Conservation (phyloP, 345 rosid species). For the Corchorus capsularis region DNA sequence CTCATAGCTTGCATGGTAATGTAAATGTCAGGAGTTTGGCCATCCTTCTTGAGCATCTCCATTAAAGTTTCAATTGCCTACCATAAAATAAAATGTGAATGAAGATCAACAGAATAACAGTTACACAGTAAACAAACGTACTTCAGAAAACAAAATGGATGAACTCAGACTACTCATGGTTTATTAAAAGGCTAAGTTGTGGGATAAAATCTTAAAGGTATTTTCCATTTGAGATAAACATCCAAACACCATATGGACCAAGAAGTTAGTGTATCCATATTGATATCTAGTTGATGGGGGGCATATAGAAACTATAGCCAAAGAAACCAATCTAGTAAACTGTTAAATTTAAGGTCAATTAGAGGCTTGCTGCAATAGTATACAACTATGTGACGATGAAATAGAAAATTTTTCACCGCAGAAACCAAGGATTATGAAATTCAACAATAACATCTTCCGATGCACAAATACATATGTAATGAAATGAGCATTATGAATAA, state of each 20-base stretch:
- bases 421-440: not conserved
- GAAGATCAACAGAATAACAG: not conserved
- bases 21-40: constrained; percentile 59
- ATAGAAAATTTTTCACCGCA: not conserved
- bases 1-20: constrained; percentile 68
- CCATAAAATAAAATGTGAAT: constrained; percentile 10
- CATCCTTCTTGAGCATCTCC: constrained; percentile 83
- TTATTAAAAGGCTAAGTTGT: not conserved
- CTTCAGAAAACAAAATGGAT: constrained; percentile 2
- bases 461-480: not conserved
- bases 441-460: not conserved
- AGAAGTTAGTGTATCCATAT: not conserved
- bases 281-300: constrained; percentile 2
- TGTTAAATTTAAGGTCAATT: not conserved
- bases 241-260: not conserved
- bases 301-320: not conserved
- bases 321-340: not conserved
- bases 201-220: not conserved
- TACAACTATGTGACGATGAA: not conserved
- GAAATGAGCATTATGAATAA: not conserved
- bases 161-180: not conserved
- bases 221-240: not conserved
- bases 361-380: not conserved
- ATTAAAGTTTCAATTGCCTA: constrained; percentile 75
- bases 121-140: constrained; percentile 2